Evolutionary conservation across 257 asterid genomes (phyloP).

Genomic region (Nicotiana tomentosiformis): DNA sequence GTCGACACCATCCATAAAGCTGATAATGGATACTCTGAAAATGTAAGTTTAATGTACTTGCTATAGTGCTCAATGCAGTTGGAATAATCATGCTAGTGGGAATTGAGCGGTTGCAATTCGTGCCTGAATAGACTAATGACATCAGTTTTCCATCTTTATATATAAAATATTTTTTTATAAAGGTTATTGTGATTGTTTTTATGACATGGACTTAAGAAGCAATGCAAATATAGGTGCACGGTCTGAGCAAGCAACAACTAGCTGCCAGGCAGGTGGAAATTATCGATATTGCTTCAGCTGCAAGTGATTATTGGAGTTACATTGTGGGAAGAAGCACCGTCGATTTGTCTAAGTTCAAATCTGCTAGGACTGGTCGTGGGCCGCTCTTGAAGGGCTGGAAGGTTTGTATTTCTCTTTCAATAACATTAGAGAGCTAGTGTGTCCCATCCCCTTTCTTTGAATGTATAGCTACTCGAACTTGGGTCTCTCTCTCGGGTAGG

Average conservation of each 20-base stretch:
- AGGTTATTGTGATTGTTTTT: background rate
- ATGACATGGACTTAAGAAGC: background rate
- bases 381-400: slow-evolving; percentile 76
- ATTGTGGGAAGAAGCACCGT: slow-evolving; percentile 47
- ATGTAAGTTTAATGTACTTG: slow-evolving; percentile 42
- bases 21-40: slow-evolving; percentile 68
- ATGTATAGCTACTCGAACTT: background rate
- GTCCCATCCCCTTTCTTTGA: background rate
- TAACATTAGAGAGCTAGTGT: background rate
- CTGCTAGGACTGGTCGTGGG: slow-evolving; percentile 64
- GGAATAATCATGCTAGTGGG: background rate
- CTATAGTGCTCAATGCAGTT: background rate
- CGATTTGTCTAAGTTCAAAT: slow-evolving; percentile 59
- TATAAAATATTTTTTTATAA: background rate
- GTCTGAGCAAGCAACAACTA: slow-evolving; percentile 55
- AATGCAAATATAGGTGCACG: slow-evolving; percentile 48
- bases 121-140: background rate
- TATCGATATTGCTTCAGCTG: slow-evolving; percentile 57
- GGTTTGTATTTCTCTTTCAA: slow-evolving; percentile 37
- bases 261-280: slow-evolving; percentile 59
- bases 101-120: background rate
- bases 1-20: slow-evolving; percentile 70
- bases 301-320: slow-evolving; percentile 80
- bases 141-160: background rate
- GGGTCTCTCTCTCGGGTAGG: background rate